Percentiles rank a stretch among this genome's conserved stretches.
Conservation (phyloP, 2,329 filamentous ascomycete species). For the Fusarium irregulare region DNA sequence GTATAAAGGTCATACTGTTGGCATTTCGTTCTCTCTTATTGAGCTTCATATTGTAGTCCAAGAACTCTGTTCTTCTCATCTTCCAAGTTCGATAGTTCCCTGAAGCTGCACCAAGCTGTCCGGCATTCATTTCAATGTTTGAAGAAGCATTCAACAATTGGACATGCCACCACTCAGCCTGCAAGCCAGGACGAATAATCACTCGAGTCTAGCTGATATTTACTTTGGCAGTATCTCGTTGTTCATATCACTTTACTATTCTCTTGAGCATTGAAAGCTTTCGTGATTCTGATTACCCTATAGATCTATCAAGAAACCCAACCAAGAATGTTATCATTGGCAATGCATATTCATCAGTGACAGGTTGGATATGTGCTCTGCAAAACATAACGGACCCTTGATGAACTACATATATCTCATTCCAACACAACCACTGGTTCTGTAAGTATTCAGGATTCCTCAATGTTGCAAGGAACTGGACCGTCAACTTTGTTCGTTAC, state of each 20-base stretch:
- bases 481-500: too few species aligned
- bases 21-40: neutral
- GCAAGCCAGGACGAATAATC: neutral
- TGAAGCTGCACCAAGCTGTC: neutral
- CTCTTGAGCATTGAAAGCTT: neutral
- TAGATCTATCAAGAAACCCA: neutral
- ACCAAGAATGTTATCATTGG: neutral
- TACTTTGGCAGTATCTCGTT: neutral
- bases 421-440: neutral
- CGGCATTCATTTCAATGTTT: neutral
- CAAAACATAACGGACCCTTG: neutral
- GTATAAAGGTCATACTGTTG: rapidly evolving
- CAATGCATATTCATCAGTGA: neutral
- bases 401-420: neutral
- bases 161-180: neutral
- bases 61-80: neutral
- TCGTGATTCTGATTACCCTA: neutral
- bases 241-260: rapidly evolving
- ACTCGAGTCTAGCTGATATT: neutral
- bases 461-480: neutral
- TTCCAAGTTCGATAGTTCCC: neutral
- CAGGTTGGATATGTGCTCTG: neutral
- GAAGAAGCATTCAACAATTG: neutral
- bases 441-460: neutral
- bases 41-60: too few species aligned